phyloP scores from a whole-genome alignment of 495 filamentous ascomycete genomes.

The Trichodelitschia bisporula region DNA sequence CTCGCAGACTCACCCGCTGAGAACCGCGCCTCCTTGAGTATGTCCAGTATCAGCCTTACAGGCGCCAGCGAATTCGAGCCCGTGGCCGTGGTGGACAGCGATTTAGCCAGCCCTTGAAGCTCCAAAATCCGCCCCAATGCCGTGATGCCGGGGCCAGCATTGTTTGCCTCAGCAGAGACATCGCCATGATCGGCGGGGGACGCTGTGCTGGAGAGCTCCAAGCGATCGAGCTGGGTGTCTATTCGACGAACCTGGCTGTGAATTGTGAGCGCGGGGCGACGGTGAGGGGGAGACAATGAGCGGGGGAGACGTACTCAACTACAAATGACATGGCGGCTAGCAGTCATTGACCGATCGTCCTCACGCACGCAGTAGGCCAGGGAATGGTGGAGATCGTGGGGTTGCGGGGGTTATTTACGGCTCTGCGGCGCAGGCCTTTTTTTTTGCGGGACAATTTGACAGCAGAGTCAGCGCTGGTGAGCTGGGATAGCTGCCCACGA shows the following conservation, averaged over 20 bases:
- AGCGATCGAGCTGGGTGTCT: slow-evolving; percentile 55
- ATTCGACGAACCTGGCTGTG: slow-evolving; percentile 59
- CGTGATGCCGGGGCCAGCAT: slow-evolving; percentile 1
- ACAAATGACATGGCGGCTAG: too few species aligned
- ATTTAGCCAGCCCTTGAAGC: slow-evolving; percentile 38
- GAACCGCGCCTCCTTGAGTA: slow-evolving; percentile 34
- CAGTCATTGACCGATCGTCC: too few species aligned
- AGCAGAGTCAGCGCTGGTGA: too few species aligned
- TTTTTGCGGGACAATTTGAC: too few species aligned
- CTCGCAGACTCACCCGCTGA: neutral
- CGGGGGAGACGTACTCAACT: too few species aligned
- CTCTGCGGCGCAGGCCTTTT: too few species aligned
- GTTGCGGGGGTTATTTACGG: too few species aligned
- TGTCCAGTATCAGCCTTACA: slow-evolving; percentile 23
- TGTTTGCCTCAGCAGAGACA: slow-evolving; percentile 5
- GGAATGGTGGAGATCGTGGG: too few species aligned
- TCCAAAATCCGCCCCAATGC: slow-evolving; percentile 7
- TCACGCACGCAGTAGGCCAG: too few species aligned
- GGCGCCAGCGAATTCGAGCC: slow-evolving; percentile 25
- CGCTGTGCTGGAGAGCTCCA: slow-evolving; percentile 27
- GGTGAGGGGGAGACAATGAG: too few species aligned
- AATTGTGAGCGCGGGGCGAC: too few species aligned
- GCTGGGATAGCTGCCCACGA: too few species aligned
- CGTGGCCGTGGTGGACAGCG: slow-evolving; percentile 39
- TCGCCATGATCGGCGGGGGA: slow-evolving; percentile 4